Conservation (phyloP, 768 basidiomycete genomes). For the Auriscalpium vulgare region DNA sequence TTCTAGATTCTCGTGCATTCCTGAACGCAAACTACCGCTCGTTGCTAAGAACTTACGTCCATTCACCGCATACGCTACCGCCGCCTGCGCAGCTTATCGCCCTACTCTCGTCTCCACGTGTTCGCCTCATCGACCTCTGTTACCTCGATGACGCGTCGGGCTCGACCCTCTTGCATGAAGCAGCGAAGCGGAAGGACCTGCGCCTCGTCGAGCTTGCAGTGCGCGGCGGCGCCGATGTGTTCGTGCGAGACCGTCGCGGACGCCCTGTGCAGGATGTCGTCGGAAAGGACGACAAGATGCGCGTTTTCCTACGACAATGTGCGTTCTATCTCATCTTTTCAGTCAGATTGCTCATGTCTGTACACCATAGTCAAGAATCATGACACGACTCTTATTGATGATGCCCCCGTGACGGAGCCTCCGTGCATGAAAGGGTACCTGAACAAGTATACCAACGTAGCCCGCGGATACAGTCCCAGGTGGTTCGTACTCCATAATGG, state of each 20-base stretch:
- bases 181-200: constrained; percentile 73
- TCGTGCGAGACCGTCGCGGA: constrained; percentile 72
- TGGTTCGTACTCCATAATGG: constrained; percentile 92
- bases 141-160: constrained; percentile 77
- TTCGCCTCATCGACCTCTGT: constrained; percentile 65
- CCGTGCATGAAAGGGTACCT: constrained; percentile 68
- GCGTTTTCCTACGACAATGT: constrained; percentile 82
- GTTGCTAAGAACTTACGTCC: constrained; percentile 62
- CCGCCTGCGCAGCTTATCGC: constrained; percentile 35
- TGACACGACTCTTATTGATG: constrained; percentile 60
- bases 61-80: constrained; percentile 39
- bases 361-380: constrained; percentile 65
- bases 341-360: neutral
- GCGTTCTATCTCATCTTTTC: constrained; percentile 21
- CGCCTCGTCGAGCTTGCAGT: constrained; percentile 78
- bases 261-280: constrained; percentile 56
- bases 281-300: constrained; percentile 76
- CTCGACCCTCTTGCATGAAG: constrained; percentile 77
- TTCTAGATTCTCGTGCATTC: constrained; percentile 66
- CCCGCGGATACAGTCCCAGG: constrained; percentile 78
- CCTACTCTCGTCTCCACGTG: constrained; percentile 64
- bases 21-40: constrained; percentile 70
- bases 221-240: constrained; percentile 82
- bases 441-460: constrained; percentile 91
- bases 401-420: constrained; percentile 38